Base-by-base conservation (phyloP, 441 rosid genomes). In the Croton laevigatus region DNA sequence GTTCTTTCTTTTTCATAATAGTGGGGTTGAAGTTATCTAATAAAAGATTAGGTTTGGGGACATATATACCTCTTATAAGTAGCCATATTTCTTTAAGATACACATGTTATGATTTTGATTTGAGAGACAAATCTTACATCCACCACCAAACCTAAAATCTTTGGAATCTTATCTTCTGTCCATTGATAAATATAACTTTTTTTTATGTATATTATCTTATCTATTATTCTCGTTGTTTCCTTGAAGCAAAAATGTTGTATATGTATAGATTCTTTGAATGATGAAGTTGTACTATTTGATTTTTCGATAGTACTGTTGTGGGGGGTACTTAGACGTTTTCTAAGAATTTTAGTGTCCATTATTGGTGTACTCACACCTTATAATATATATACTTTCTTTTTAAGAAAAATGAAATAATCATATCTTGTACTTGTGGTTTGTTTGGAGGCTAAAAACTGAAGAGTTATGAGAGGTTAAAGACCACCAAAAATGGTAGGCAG, bases 81-180 rank as follows among this genome's bases (percentile, higher is more conserved):
- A 27, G 32, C 2, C 55, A 57, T 59, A 71, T 22, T 72, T 71
- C 60, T 38, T 72, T n/a, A 58, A 8, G 52, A 40, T 8, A 54
- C 44, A 71, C 62, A 44, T 63, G 74, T 54, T 53, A 64, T 54
- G 74, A 23, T 42, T 16, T 64, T 42, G 34, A 44, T 19, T 17
- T 37, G 17, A 23, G 60, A 22, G 19, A 9, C 65, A 72, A 16
- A 53, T 62, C 61, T 51, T 20, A 36, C 5, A 12, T 42, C 74
- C 70, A 66, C 74, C 70, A 66, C 59, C 19, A 52, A 40, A 12
- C 1, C 27, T 44, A 12, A n/a, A 52, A 76, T 64, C 67, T 42
- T 40, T 45, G 32, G 32, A 36, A 73, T 46, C 66, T 27, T 73
- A 53, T 69, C 72, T 45, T 58, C 17, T 3, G 9, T 27, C 36